Conservation (phyloP, 768 basidiomycete genomes). For the Trametes meyenii region DNA sequence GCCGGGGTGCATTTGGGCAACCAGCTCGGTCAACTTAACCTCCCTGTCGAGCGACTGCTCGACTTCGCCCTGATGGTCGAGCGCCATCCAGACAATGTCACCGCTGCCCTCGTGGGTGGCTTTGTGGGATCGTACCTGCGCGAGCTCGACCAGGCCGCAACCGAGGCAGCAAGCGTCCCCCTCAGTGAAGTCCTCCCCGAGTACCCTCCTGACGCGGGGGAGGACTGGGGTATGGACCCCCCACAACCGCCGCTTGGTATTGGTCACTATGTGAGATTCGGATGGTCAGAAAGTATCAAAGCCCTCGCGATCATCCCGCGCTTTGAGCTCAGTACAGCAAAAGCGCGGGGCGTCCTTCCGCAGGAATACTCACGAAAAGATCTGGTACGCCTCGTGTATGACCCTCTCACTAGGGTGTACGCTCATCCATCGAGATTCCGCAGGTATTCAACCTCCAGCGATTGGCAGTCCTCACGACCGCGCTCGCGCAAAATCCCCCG, state of each 20-base stretch:
- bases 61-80: constrained; percentile 99
- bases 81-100: constrained; percentile 98
- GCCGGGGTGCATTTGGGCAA: constrained; percentile 92
- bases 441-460: constrained; percentile 98
- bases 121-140: constrained; percentile 96
- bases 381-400: constrained; percentile 57
- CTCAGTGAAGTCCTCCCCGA: constrained; percentile 96
- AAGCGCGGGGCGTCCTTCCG: constrained; percentile 89
- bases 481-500: constrained; percentile 86
- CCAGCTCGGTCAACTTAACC: constrained; percentile 72
- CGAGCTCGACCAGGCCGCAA: constrained; percentile 82
- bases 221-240: constrained; percentile 88
- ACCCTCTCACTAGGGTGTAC: background rate
- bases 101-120: constrained; percentile 94
- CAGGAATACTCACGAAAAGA: constrained; percentile 84
- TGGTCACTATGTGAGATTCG: constrained; percentile 91
- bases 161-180: constrained; percentile 85
- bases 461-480: constrained; percentile 93
- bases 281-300: constrained; percentile 82
- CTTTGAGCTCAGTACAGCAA: constrained; percentile 96
- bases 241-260: constrained; percentile 89
- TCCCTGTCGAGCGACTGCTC: constrained; percentile 73
- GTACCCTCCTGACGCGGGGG: constrained; percentile 90
- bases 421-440: constrained; percentile 6
- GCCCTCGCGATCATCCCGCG: constrained; percentile 93